Evolutionary conservation across 805 yeast species (phyloP), one percentile per base, ranked within the genome.

Genomic region (Tetrapisispora pingtungensis): DNA sequence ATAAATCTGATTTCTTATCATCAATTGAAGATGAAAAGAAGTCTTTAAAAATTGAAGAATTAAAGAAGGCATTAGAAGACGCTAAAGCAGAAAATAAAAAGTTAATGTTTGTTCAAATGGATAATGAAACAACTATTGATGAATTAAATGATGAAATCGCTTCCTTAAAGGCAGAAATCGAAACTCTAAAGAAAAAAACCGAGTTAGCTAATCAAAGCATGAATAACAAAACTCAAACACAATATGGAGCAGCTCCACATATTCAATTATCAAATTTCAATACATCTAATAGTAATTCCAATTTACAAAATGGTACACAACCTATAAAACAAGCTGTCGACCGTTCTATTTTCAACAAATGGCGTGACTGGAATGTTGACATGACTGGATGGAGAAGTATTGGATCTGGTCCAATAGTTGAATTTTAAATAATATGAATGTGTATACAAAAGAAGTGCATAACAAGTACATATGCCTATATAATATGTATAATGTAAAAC

Each of bases 301-400:
- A 17, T 19, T 5, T 14, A 10, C 27, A 33, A 18, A 40, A 26
- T 40, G n/a, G 26, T 6, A 13, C 19, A 22, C 27, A 17, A 14
- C 8, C n/a, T 4, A 10, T 12, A 15, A 43, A 32, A 10, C 33
- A 34, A 42, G 6, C n/a, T 57, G 64, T 34, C 44, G 76, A 75
- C 48, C 74, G 77, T 7, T 72, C 73, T 12, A 79, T 77, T 53
- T 64, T 89, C 51, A 69, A 72, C 57, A 78, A 77, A 51, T 89
- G 94, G 94, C 80, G 78, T 51, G 79, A 77, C 40, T 89, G 89
- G 88, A 86, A 82, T 56, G 74, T 87, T 3, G 96, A 89, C 56
- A 84, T 89, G 94, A 73, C 85, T 22, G 54, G 60, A 13, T 89
- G 97, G 97, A 73, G 82, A 57, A 74, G 80, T 42, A 69, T 77